These are phyloP conservation scores for Phytophthora colocasiae DNA, from an alignment of 352 stramenopile species.

Conservation along the genomic window DNA sequence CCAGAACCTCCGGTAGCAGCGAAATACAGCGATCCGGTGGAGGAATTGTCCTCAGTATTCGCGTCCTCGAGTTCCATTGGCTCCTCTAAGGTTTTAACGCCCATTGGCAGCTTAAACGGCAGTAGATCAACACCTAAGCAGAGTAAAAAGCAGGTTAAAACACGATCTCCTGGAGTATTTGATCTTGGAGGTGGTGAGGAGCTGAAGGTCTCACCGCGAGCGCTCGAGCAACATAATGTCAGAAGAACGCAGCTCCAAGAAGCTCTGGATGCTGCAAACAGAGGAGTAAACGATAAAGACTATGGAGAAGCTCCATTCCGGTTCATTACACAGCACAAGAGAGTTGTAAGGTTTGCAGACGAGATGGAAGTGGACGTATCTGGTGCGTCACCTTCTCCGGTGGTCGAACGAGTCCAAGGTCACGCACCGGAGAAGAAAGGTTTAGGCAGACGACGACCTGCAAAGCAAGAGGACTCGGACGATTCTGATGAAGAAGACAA, in stretches of 20 bases:
- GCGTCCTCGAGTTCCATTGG: conserved; percentile 30
- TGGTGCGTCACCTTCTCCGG: conserved; percentile 23
- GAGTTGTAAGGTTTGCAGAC: conserved; percentile 15
- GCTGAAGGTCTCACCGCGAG: conserved; percentile 46
- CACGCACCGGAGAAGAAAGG: conserved; percentile 48
- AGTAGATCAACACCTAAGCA: neutral
- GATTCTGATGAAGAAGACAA: conserved; percentile 21
- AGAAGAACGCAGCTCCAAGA: conserved; percentile 53
- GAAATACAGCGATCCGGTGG: conserved; percentile 26
- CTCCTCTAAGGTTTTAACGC: conserved; percentile 34
- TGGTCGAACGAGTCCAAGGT: conserved; percentile 27
- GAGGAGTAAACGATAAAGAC: conserved; percentile 6
- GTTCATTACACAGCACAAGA: conserved; percentile 34
- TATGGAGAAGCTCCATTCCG: conserved; percentile 55
- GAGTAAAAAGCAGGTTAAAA: neutral
- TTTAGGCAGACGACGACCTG: conserved; percentile 15
- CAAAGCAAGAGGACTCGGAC: conserved; percentile 6
- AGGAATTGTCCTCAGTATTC: conserved; percentile 39
- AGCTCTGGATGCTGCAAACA: conserved; percentile 47
- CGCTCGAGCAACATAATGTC: conserved; percentile 44
- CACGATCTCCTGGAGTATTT: conserved; percentile 26
- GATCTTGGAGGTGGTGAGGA: conserved; percentile 33
- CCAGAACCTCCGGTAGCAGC: conserved; percentile 3
- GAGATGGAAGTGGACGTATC: conserved; percentile 19
- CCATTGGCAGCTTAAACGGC: conserved; percentile 31